Percentiles rank a stretch among this genome's conserved stretches.
Conservation (phyloP, 2,329 filamentous ascomycete species). For the Pleomassaria siparia region DNA sequence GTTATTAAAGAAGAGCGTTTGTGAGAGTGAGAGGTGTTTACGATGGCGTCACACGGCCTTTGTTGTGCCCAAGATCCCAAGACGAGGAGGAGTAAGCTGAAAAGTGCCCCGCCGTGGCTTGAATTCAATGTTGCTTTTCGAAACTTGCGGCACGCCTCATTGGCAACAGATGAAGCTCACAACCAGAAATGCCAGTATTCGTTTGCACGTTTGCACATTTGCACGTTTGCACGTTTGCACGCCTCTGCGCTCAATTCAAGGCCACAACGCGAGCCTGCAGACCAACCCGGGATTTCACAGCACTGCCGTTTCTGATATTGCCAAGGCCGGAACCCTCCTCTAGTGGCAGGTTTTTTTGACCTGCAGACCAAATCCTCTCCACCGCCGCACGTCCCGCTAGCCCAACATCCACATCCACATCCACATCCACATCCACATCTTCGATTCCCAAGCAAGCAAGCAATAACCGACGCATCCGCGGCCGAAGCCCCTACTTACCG, state of each 20-base stretch:
- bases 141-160: conserved; percentile 8
- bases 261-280: conserved; percentile 22
- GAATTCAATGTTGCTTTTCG: conserved; percentile 6
- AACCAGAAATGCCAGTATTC: too few species aligned
- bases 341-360: conserved; percentile 21
- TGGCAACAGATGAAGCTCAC: conserved; percentile 13
- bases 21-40: not conserved
- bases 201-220: not conserved
- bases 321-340: conserved; percentile 10
- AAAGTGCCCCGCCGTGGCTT: conserved; percentile 14
- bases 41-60: conserved; percentile 14
- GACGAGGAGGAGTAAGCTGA: conserved; percentile 1
- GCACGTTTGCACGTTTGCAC: not conserved
- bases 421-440: too few species aligned
- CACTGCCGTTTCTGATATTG: conserved; percentile 6
- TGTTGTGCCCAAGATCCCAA: not conserved
- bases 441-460: conserved; percentile 18
- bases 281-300: conserved; percentile 12
- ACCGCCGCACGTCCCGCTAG: conserved; percentile 24
- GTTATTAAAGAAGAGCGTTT: not conserved
- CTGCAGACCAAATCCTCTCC: conserved; percentile 29
- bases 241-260: not conserved
- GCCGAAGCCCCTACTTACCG: conserved; percentile 10
- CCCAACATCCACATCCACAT: conserved; percentile 30
- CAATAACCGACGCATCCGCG: conserved; percentile 24